Conservation (phyloP, 352 stramenopile genomes). For the Pythium catenulatum region DNA sequence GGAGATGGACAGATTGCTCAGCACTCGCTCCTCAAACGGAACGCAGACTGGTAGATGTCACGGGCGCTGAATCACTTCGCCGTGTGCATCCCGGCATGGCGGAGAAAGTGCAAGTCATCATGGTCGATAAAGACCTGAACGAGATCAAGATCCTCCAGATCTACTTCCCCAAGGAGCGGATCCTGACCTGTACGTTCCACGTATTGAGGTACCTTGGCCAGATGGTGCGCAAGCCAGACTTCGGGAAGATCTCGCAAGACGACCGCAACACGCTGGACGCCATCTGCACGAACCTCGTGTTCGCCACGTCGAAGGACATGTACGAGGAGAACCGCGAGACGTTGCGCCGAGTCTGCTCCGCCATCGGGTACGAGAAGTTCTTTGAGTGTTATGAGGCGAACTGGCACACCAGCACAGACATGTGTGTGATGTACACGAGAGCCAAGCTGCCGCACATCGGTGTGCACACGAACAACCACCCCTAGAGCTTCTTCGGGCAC, state of each 20-base stretch:
- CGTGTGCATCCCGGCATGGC: conserved; percentile 2
- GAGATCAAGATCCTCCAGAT: conserved; percentile 39
- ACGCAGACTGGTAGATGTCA: conserved; percentile 54
- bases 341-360: too few relatives aligned
- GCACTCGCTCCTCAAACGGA: conserved; percentile 47
- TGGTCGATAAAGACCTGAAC: conserved; percentile 63
- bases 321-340: too few relatives aligned
- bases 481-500: not conserved
- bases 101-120: conserved; percentile 40
- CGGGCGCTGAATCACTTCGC: conserved; percentile 44
- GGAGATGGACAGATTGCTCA: conserved; percentile 30
- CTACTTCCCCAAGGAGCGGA: conserved; percentile 7
- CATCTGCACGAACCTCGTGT: too few relatives aligned
- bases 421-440: not conserved
- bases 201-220: conserved; percentile 33
- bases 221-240: not conserved
- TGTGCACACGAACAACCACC: not conserved
- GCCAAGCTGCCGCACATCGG: not conserved
- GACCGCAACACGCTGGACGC: too few relatives aligned
- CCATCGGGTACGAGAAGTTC: too few relatives aligned
- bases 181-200: conserved; percentile 54
- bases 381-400: too few relatives aligned
- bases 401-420: too few relatives aligned
- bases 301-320: too few relatives aligned
- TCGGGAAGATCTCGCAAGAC: not conserved